phyloP scores from a whole-genome alignment of 768 basidiomycete genomes.

The Kwoniella sp. region DNA sequence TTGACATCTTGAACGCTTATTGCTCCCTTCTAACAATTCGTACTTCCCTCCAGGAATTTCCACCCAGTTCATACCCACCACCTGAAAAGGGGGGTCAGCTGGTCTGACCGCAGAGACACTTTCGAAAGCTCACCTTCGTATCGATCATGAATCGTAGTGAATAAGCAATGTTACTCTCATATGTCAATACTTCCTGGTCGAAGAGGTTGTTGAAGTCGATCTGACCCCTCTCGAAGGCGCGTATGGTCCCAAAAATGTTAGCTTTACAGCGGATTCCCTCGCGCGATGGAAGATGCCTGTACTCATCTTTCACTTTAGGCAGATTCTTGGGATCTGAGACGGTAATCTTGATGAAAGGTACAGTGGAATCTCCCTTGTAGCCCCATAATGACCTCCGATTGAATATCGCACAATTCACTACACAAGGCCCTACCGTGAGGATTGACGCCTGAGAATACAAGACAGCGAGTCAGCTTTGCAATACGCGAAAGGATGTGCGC shows the following conservation, averaged over 20 bases:
- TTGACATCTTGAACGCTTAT: constrained; percentile 80
- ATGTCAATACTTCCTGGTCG: constrained; percentile 65
- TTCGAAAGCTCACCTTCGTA: constrained; percentile 68
- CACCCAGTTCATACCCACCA: constrained; percentile 99
- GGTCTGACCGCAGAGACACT: too few species aligned
- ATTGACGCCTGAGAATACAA: constrained; percentile 18
- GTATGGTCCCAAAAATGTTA: constrained; percentile 45
- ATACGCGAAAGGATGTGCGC: not conserved
- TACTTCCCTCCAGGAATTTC: constrained; percentile 86
- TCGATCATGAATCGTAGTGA: constrained; percentile 97
- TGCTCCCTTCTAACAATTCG: constrained; percentile 62
- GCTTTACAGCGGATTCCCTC: constrained; percentile 1
- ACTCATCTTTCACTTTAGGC: constrained; percentile 91
- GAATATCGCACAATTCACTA: constrained; percentile 60
- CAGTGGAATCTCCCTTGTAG: constrained; percentile 76
- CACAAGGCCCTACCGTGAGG: constrained; percentile 33
- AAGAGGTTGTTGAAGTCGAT: constrained; percentile 68
- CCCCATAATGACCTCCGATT: constrained; percentile 79
- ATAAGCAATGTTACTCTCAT: constrained; percentile 91
- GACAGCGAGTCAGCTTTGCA: not conserved
- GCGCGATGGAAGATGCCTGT: constrained; percentile 1
- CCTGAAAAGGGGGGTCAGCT: too few species aligned
- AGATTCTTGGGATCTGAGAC: constrained; percentile 71
- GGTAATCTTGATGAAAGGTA: constrained; percentile 83
- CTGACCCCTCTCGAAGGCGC: constrained; percentile 72